These are phyloP conservation scores for Penicillium sp. DNA, from an alignment of 2,329 filamentous ascomycete genomes.

Conservation along the genomic window DNA sequence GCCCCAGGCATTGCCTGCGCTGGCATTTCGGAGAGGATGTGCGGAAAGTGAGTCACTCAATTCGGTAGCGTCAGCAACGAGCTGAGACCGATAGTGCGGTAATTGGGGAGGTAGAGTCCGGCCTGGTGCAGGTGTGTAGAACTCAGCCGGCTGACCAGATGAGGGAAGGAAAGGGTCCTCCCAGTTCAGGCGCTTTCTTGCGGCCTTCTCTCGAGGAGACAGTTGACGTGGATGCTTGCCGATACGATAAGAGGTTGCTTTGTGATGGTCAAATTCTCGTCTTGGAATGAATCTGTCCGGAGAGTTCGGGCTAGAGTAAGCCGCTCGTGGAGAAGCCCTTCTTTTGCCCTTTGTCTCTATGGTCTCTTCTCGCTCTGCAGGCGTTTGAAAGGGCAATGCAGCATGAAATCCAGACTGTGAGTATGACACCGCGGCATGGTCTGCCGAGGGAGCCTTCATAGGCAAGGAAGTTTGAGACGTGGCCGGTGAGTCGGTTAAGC, in stretches of 20 bases:
- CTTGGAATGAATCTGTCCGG: constrained; percentile 56
- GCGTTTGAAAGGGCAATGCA: too few species aligned
- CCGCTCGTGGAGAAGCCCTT: constrained; percentile 6
- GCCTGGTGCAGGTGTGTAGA: constrained; percentile 8
- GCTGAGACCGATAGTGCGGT: constrained; percentile 30
- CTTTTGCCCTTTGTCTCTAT: constrained; percentile 14
- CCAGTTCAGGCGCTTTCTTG: constrained; percentile 39
- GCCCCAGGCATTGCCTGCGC: constrained; percentile 67
- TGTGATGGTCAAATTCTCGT: constrained; percentile 37
- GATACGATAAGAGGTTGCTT: constrained; percentile 48
- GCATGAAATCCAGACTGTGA: neutral
- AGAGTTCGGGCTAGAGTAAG: constrained; percentile 24
- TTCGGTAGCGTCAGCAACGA: constrained; percentile 25
- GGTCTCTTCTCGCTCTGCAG: constrained; percentile 9
- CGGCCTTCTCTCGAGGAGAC: constrained; percentile 42
- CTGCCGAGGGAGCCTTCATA: constrained; percentile 4
- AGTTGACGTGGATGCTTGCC: constrained; percentile 45
- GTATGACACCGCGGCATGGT: constrained; percentile 4
- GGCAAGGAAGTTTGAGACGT: constrained; percentile 7
- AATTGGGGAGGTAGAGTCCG: constrained; percentile 13
- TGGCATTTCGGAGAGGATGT: constrained; percentile 46
- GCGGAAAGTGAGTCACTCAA: constrained; percentile 9
- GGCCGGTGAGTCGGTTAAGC: constrained; percentile 10
- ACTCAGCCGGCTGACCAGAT: constrained; percentile 18
- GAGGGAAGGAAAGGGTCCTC: constrained; percentile 51